Evolutionary conservation across 2,329 filamentous ascomycete genomes (phyloP).

Genomic region (Cryphonectria parasitica): DNA sequence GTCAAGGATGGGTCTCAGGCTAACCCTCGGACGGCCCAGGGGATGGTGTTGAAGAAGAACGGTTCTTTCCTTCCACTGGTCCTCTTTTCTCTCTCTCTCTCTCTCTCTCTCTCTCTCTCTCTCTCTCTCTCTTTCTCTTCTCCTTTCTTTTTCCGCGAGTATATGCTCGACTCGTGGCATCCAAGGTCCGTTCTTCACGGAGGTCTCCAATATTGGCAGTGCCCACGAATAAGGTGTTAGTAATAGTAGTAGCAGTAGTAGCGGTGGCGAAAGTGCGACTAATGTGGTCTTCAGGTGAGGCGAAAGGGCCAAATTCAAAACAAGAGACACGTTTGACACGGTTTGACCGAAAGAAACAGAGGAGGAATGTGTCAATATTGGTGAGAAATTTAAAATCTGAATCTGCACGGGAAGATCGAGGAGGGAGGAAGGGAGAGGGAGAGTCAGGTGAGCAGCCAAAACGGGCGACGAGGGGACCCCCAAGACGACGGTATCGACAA

Average conservation of each 20-base stretch:
- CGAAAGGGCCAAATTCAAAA: slow-evolving; percentile 1
- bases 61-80: neutral
- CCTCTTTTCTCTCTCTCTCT: too few species aligned
- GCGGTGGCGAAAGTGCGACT: slow-evolving; percentile 18
- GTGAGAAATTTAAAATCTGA: neutral
- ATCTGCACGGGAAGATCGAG: neutral
- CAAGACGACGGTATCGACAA: neutral
- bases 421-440: neutral
- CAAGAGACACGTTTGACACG: neutral
- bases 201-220: neutral
- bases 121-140: too few species aligned
- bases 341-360: neutral
- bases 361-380: slow-evolving; percentile 2
- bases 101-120: too few species aligned
- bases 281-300: slow-evolving; percentile 5
- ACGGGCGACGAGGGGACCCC: neutral
- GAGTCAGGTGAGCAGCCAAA: neutral
- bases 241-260: neutral
- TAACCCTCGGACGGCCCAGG: neutral
- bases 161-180: neutral
- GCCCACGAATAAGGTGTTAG: slow-evolving; percentile 5
- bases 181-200: neutral
- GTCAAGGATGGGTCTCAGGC: neutral
- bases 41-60: neutral
- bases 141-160: neutral